Evolutionary conservation across 352 stramenopile species (phyloP).

Genomic region (Elongisporangium undulatum): DNA sequence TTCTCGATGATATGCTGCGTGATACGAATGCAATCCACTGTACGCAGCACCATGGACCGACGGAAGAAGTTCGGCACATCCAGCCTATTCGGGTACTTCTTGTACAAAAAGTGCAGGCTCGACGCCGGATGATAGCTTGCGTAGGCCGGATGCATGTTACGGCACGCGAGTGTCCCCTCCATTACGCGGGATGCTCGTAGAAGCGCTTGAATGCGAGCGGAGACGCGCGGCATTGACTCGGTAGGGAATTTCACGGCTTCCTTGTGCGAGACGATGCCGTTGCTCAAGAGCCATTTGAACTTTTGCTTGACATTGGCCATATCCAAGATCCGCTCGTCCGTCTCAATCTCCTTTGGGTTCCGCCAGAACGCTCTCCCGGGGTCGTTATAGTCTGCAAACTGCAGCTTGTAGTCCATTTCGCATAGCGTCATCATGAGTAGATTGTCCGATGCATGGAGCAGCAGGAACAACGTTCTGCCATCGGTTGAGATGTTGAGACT

Average conservation of each 20-base stretch:
- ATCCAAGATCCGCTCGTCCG: conserved; percentile 42
- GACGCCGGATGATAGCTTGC: conserved; percentile 36
- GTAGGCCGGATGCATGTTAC: conserved; percentile 26
- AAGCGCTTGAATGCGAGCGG: conserved; percentile 45
- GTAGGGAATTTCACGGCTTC: conserved; percentile 36
- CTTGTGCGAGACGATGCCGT: conserved; percentile 26
- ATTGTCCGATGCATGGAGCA: conserved; percentile 56
- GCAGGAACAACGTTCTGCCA: conserved; percentile 35
- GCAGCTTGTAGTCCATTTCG: conserved; percentile 43
- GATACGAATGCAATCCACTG: conserved; percentile 52
- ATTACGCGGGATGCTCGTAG: conserved; percentile 23
- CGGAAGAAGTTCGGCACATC: conserved; percentile 32
- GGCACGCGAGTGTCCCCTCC: conserved; percentile 12
- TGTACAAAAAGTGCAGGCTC: conserved; percentile 64
- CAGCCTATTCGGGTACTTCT: conserved; percentile 47
- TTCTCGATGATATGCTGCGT: conserved; percentile 35
- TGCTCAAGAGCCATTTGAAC: conserved; percentile 32
- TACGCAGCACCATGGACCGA: conserved; percentile 50
- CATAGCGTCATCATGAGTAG: conserved; percentile 56
- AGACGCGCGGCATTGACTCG: conserved; percentile 37
- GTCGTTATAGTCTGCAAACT: conserved; percentile 57
- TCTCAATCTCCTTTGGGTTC: conserved; percentile 34
- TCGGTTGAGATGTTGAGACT: conserved; percentile 49
- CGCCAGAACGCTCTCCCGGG: conserved; percentile 44
- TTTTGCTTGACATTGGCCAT: conserved; percentile 45